These are phyloP conservation scores for Pseudonitzschia delicatissima DNA, from an alignment of 108 stramenopile species.

Conservation along the genomic window DNA sequence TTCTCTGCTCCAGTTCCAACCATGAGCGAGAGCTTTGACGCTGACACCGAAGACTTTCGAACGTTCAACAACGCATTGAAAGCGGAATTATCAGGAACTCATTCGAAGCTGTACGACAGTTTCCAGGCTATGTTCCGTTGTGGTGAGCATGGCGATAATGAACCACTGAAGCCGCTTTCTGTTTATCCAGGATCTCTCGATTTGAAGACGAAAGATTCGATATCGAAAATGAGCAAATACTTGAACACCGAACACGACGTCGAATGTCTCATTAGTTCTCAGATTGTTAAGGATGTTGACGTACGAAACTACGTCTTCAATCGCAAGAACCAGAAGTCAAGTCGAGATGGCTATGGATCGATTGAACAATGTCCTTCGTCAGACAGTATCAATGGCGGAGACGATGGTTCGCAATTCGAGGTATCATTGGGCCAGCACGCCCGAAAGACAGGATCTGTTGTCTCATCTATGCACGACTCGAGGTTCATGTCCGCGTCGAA, in stretches of 20 bases:
- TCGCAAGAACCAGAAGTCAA: not conserved
- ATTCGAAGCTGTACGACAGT: conserved; percentile 33
- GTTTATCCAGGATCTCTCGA: conserved; percentile 23
- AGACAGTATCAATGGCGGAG: conserved; percentile 16
- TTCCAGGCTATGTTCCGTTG: conserved; percentile 26
- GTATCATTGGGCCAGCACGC: conserved; percentile 19
- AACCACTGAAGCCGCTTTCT: not conserved
- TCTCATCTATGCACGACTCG: conserved; percentile 1
- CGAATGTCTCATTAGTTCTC: conserved; percentile 31
- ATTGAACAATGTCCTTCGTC: conserved; percentile 11
- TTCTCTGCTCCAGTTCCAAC: too few relatives aligned
- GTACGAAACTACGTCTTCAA: not conserved
- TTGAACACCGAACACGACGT: conserved; percentile 22
- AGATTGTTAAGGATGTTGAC: conserved; percentile 42
- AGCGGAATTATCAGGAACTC: conserved; percentile 33
- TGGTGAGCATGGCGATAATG: not conserved
- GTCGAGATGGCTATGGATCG: conserved; percentile 7
- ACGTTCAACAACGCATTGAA: conserved; percentile 29
- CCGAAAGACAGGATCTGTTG: conserved; percentile 21
- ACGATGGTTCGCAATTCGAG: conserved; percentile 12
- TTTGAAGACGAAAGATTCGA: conserved; percentile 34
- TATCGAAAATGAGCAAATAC: conserved; percentile 37
- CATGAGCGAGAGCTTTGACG: conserved; percentile 11
- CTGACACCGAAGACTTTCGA: conserved; percentile 26
- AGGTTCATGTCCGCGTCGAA: not conserved